A percentile compares a stretch with the other conserved stretches of the same genome.
Evolutionary conservation across 768 basidiomycete species (phyloP).

Genomic region (Fistulinella prunicolor): DNA sequence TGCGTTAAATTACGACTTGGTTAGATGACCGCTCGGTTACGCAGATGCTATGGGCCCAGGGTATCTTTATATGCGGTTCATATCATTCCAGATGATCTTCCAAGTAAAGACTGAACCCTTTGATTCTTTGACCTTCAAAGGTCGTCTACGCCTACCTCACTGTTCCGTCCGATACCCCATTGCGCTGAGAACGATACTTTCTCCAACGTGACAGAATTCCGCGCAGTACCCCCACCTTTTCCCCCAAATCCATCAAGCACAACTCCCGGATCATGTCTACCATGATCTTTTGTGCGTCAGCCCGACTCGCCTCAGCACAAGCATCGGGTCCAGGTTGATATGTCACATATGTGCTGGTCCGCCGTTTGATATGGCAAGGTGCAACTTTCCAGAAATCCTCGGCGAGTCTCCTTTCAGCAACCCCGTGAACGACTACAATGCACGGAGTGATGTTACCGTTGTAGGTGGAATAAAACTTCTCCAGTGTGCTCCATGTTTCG

Average conservation of each 20-base stretch:
- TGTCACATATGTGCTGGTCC: slow-evolving; percentile 7
- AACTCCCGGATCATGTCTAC: slow-evolving; percentile 11
- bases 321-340: slow-evolving; percentile 13
- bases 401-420: slow-evolving; percentile 6
- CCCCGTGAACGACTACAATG: slow-evolving; percentile 15
- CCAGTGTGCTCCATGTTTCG: slow-evolving; percentile 13
- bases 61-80: too few species aligned
- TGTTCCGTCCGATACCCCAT: background rate
- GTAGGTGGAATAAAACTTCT: slow-evolving; percentile 13
- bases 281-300: slow-evolving; percentile 9
- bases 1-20: background rate
- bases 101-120: too few species aligned
- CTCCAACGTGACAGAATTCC: slow-evolving; percentile 18
- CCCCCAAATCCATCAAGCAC: slow-evolving; percentile 16
- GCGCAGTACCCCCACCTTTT: slow-evolving; percentile 13
- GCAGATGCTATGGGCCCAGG: too few species aligned
- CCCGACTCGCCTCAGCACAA: slow-evolving; percentile 4
- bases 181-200: slow-evolving; percentile 17
- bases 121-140: too few species aligned
- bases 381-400: slow-evolving; percentile 11
- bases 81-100: too few species aligned
- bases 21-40: too few species aligned
- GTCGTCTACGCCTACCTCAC: background rate
- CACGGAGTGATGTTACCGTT: slow-evolving; percentile 15
- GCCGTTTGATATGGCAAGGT: slow-evolving; percentile 9